Evolutionary conservation across 1,139 yeast genomes (phyloP), one percentile per base, ranked within the genome.

Genomic region (Yamadazyma sp.): DNA sequence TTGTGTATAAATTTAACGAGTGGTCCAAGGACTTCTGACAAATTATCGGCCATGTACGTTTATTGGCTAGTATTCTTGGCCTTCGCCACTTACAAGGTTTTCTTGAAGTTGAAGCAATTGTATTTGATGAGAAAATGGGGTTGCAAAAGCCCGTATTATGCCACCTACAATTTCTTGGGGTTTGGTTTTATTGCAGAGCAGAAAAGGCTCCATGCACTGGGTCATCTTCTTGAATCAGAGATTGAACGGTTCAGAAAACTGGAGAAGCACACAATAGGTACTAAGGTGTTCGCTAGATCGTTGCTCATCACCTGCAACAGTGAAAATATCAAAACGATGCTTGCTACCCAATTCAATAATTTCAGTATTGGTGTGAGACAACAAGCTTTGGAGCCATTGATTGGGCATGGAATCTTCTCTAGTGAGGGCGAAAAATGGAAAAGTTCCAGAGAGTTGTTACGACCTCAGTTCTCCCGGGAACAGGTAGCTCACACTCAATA

Each of bases 351-450:
- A 42, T 76, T 77, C 54, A 66, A 68, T 47, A 80, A 77, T 46
- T 77, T 69, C 52, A 63, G 69, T 12, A 66, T 78, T 36, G 83
- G 83, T 1, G 50, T 55, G 22, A 69, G 83, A 46, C 66, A 69
- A 46, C 54, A 52, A 7, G 68, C 63, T 23, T 65, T 77, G 49
- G 42, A 46, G 31, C 73, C 78, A 10, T 55, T 76, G 32, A 59
- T 78, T 39, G 83, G 83, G 2, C 73, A 75, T 45, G 83, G 83
- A 12, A 76, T 79, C 40, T 79, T 79, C 61, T 77, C 83, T 2
- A 64, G 75, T 34, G 79, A 75, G 41, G 80, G 79, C 12, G 70
- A 62, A 17, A 78, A 76, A 7, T 79, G 84, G 84, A 73, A 75
- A 48, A 75, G 72, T 47, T 71, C 81, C 14, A 61, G 84, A 37